Base-by-base conservation (phyloP, 768 basidiomycete genomes). In the Phaeolepiota aurea region DNA sequence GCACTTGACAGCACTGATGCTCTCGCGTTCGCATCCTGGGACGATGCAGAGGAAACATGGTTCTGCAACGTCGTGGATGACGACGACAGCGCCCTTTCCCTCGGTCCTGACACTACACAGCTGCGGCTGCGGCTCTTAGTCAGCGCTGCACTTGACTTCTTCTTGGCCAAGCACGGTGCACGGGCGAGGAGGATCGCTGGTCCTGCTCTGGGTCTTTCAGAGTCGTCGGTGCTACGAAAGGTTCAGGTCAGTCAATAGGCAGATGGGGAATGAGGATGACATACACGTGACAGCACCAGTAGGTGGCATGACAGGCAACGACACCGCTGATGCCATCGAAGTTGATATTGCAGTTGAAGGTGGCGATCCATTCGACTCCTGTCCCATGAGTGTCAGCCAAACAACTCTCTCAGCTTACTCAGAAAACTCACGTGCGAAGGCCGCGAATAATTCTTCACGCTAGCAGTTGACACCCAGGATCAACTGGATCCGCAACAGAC, bases 401-500 rank as follows among this genome's bases (percentile, higher is more conserved):
- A n/a, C n/a, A n/a, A n/a, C n/a, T n/a, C n/a, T n/a, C n/a, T n/a
- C n/a, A n/a, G n/a, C n/a, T n/a, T n/a, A n/a, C n/a, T n/a, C n/a
- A 28, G 7, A 28, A 7, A 28, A 28, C 25, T 28, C n/a, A 28
- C 25, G 7, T n/a, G n/a, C 7, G 7, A 28, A 7, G 7, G 25
- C 7, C 7, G 25, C n/a, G 25, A 28, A 35, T n/a, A 35, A 15
- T 19, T 19, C 12, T 5, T n/a, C 9, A 35, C 12, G 15, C 33
- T 15, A 15, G 18, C 33, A 19, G 9, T 9, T n/a, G 14, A 21
- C 37, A 9, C 4, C 20, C 37, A 12, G 61, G 61, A 41, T 62
- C 61, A 16, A 62, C 57, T 5, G 55, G 59, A 38, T 62, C 59
- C 2, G 56, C 56, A n/a, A 57, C 22, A 22, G 57, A 54, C 14